These are phyloP conservation scores for Botrytis medusae DNA, from an alignment of 2,329 filamentous ascomycete genomes.

Conservation along the genomic window DNA sequence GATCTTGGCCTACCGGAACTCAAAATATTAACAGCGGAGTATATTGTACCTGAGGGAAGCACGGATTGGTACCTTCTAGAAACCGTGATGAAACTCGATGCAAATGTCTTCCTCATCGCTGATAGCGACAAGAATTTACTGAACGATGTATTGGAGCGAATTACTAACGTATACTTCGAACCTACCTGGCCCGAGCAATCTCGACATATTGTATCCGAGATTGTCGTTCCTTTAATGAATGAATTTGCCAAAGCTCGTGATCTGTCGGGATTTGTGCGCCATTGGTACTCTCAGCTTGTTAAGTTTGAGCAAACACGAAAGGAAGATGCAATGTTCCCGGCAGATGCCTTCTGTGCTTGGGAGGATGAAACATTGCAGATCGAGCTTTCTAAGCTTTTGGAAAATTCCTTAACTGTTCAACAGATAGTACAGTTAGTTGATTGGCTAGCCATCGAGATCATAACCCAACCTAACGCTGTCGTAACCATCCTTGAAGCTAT, in stretches of 20 bases:
- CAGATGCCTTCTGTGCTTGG: constrained; percentile 35
- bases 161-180: constrained; percentile 35
- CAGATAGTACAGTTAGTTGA: constrained; percentile 43
- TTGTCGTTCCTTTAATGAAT: constrained; percentile 44
- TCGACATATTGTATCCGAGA: constrained; percentile 38
- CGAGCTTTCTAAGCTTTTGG: constrained; percentile 38
- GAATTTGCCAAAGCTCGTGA: constrained; percentile 46
- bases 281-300: constrained; percentile 41
- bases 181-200: constrained; percentile 28
- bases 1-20: constrained; percentile 41
- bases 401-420: constrained; percentile 41
- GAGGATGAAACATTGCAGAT: constrained; percentile 36
- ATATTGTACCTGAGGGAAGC: constrained; percentile 31
- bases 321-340: constrained; percentile 7
- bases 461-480: constrained; percentile 33
- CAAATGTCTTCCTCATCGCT: constrained; percentile 47
- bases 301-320: constrained; percentile 35
- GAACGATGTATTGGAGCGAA: constrained; percentile 38
- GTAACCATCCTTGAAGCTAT: constrained; percentile 44
- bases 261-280: constrained; percentile 43
- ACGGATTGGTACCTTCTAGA: constrained; percentile 46
- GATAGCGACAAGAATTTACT: constrained; percentile 38
- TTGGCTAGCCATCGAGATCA: constrained; percentile 37
- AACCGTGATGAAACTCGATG: constrained; percentile 47
- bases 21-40: constrained; percentile 38